Evolutionary conservation across 257 asterid species (phyloP).

Genomic region (Petunia secreta): DNA sequence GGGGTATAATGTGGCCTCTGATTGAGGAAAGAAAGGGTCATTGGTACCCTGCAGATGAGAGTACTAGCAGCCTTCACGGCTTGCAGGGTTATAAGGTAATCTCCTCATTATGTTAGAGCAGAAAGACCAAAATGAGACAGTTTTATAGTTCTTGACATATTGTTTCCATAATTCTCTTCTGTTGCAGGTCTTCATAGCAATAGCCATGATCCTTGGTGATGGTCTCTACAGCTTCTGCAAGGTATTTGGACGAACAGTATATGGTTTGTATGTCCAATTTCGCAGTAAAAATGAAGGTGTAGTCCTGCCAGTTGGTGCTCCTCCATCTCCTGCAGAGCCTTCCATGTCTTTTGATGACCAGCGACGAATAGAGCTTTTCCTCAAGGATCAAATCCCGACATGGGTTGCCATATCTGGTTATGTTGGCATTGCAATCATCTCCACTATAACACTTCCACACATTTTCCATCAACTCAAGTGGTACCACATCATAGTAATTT

Average conservation of each 20-base stretch:
- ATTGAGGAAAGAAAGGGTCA: constrained; percentile 61
- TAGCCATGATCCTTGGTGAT: constrained; percentile 96
- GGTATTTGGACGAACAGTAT: constrained; percentile 68
- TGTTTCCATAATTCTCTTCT: background rate
- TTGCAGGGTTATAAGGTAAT: constrained; percentile 90
- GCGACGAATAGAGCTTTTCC: constrained; percentile 67
- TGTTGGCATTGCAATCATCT: constrained; percentile 57
- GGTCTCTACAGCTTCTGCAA: constrained; percentile 86
- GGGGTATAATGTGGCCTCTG: constrained; percentile 99
- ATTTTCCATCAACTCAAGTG: constrained; percentile 80
- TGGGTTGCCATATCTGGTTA: constrained; percentile 77
- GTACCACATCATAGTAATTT: constrained; percentile 70
- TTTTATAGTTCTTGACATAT: background rate
- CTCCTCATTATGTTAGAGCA: background rate
- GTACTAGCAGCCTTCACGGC: constrained; percentile 65
- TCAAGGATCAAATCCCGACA: constrained; percentile 79
- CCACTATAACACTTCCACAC: constrained; percentile 64
- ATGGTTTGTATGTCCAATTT: constrained; percentile 68
- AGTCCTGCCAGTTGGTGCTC: constrained; percentile 57
- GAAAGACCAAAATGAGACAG: background rate
- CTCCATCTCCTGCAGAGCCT: constrained; percentile 38
- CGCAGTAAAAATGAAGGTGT: constrained; percentile 37
- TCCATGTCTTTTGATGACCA: constrained; percentile 66
- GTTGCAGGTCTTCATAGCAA: constrained; percentile 75
- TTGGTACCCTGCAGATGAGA: constrained; percentile 65